These are phyloP conservation scores for Amanita pallidorosea DNA, from an alignment of 768 basidiomycete species.

Conservation along the genomic window DNA sequence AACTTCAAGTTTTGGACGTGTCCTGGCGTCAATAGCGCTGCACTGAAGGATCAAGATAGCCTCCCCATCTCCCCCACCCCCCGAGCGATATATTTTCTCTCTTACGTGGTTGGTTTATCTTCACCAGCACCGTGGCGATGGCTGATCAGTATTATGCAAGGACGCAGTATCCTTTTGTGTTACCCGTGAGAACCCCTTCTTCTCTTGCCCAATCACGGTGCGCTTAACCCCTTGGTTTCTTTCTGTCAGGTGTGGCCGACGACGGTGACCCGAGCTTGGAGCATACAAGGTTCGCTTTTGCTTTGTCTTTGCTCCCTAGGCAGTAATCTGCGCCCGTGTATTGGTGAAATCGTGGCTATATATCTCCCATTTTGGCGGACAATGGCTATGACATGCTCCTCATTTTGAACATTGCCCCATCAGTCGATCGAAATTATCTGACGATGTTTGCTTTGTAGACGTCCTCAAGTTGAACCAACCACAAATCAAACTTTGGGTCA, in stretches of 20 bases:
- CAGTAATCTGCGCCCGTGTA: conserved; percentile 6
- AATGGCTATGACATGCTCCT: conserved; percentile 15
- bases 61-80: conserved; percentile 5
- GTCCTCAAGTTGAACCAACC: conserved; percentile 1
- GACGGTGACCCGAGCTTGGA: conserved; percentile 55
- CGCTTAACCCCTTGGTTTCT: conserved; percentile 5
- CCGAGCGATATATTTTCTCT: conserved; percentile 13
- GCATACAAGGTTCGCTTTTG: conserved; percentile 29
- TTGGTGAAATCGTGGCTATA: conserved; percentile 10
- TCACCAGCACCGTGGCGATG: too few species aligned
- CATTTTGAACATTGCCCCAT: conserved; percentile 5
- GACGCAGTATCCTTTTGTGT: conserved; percentile 19
- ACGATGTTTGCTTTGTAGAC: conserved; percentile 9
- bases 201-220: conserved; percentile 12
- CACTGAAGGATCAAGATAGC: conserved; percentile 5
- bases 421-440: conserved; percentile 3
- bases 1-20: not conserved
- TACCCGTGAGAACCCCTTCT: conserved; percentile 28
- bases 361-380: conserved; percentile 19
- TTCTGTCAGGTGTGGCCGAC: conserved; percentile 55
- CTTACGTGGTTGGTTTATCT: not conserved
- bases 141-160: conserved; percentile 21
- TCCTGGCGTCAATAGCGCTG: not conserved
- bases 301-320: conserved; percentile 5
- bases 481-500: conserved; percentile 1